These are phyloP conservation scores for Moesziomyces antarcticus DNA, from an alignment of 1,284 basidiomycete genomes.

Conservation along the genomic window DNA sequence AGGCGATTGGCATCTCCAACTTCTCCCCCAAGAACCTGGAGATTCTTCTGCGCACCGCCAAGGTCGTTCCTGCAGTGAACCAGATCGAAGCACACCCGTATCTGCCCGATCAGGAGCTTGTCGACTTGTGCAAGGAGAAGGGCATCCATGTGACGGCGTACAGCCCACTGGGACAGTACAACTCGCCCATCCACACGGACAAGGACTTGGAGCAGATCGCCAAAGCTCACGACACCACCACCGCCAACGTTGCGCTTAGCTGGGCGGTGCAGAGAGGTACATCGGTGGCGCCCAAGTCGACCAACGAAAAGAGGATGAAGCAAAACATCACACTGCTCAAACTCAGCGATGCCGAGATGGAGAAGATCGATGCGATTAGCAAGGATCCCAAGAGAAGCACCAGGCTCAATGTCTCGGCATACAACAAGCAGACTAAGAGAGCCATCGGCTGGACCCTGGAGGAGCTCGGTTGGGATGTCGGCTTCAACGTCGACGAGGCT, in stretches of 20 bases:
- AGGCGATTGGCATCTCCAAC: conserved; percentile 74
- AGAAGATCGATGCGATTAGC: conserved; percentile 43
- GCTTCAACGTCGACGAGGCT: conserved; percentile 9
- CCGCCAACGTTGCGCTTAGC: conserved; percentile 75
- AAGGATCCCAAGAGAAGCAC: conserved; percentile 47
- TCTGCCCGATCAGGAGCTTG: conserved; percentile 73
- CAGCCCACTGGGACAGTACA: conserved; percentile 82
- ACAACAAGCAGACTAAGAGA: conserved; percentile 33
- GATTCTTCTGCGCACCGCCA: conserved; percentile 49
- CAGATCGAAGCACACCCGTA: conserved; percentile 60
- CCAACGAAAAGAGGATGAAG: conserved; percentile 77
- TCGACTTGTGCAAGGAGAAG: conserved; percentile 77
- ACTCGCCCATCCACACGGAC: conserved; percentile 79
- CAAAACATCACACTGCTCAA: conserved; percentile 78
- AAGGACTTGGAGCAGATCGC: conserved; percentile 76
- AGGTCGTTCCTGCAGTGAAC: conserved; percentile 57
- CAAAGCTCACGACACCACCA: conserved; percentile 72
- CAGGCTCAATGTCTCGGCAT: conserved; percentile 27
- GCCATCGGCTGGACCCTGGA: conserved; percentile 51
- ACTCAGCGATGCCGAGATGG: conserved; percentile 75
- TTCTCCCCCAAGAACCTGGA: conserved; percentile 49
- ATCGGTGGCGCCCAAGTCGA: conserved; percentile 54
- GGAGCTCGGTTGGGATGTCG: conserved; percentile 57
- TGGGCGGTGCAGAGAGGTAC: conserved; percentile 77
- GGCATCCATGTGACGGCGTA: conserved; percentile 82